Percentiles rank a stretch among this genome's conserved stretches.
phyloP scores from a whole-genome alignment of 192 early-diverging fungal genomes.

The Coemansia sp. region DNA sequence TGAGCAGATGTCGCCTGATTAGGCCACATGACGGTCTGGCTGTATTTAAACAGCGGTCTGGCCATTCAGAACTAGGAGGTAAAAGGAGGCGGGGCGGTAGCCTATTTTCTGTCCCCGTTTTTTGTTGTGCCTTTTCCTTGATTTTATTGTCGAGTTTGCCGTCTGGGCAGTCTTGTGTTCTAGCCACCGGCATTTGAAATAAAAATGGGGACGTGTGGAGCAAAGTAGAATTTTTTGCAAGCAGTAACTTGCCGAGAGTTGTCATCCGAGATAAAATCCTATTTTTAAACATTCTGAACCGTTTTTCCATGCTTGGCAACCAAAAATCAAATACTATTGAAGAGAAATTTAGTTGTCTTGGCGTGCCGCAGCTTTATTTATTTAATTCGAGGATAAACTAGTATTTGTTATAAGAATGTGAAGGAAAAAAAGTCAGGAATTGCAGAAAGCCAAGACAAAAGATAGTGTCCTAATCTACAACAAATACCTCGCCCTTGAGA shows the following conservation, averaged over 20 bases:
- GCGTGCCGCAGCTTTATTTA: not conserved
- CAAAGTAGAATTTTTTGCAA: not conserved
- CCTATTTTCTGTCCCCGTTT: not conserved
- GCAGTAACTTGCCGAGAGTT: slow-evolving; percentile 6
- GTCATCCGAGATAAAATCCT: not conserved
- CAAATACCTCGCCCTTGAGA: slow-evolving; percentile 18
- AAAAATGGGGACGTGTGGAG: not conserved
- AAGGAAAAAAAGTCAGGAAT: not conserved
- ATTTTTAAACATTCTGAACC: not conserved
- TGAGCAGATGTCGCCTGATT: not conserved
- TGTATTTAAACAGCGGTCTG: not conserved
- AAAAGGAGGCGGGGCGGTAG: not conserved
- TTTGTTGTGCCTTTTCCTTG: not conserved
- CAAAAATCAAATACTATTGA: too few relatives aligned
- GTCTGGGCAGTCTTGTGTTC: not conserved
- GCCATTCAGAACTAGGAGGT: not conserved
- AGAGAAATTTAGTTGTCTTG: not conserved
- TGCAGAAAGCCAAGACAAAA: too few relatives aligned
- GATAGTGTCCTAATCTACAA: not conserved
- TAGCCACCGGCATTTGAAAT: not conserved
- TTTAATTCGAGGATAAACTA: too few relatives aligned
- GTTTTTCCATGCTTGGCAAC: not conserved
- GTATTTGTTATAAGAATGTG: not conserved
- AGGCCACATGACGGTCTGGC: not conserved
- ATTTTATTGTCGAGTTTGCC: not conserved